A percentile compares a stretch with the other conserved stretches of the same genome.
These are phyloP conservation scores for Gliomastix tumulicola DNA, from an alignment of 2,329 filamentous ascomycete genomes.

Conservation along the genomic window DNA sequence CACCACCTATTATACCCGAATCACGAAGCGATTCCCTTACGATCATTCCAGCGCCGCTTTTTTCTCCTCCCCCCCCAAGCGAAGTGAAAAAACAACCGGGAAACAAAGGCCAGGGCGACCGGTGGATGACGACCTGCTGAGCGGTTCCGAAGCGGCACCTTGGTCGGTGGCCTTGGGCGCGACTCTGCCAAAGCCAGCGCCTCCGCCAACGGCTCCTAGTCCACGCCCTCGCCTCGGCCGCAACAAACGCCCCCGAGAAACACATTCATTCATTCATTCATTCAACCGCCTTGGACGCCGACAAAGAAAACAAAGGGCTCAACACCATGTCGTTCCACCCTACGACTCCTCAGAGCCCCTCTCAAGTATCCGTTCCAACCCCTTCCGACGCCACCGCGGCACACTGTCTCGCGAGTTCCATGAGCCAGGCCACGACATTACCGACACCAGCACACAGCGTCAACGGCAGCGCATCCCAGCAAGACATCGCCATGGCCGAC, in stretches of 20 bases:
- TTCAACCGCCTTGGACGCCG: slow-evolving; percentile 1
- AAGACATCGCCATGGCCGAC: slow-evolving; percentile 40
- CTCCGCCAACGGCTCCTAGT: no score
- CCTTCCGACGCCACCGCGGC: slow-evolving; percentile 38
- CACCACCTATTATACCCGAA: no score
- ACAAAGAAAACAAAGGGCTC: background rate
- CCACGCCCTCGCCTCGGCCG: no score
- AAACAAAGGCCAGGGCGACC: no score
- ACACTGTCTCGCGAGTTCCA: slow-evolving; percentile 41
- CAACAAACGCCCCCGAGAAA: no score
- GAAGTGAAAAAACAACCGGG: no score
- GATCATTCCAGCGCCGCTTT: no score
- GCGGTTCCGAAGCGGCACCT: slow-evolving; percentile 5
- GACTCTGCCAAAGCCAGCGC: no score
- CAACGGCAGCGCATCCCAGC: slow-evolving; percentile 43
- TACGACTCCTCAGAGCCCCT: slow-evolving; percentile 61
- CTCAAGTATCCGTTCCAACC: slow-evolving; percentile 50
- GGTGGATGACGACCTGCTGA: slow-evolving; percentile 9
- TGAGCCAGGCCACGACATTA: slow-evolving; percentile 37
- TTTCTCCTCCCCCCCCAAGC: no score
- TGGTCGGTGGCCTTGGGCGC: slow-evolving; percentile 7
- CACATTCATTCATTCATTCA: background rate
- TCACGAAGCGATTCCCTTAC: no score
- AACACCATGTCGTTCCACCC: slow-evolving; percentile 57
- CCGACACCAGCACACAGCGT: slow-evolving; percentile 59